phyloP scores from a whole-genome alignment of 176 grass and related monocot species.

The Aegilops sharonensis region DNA sequence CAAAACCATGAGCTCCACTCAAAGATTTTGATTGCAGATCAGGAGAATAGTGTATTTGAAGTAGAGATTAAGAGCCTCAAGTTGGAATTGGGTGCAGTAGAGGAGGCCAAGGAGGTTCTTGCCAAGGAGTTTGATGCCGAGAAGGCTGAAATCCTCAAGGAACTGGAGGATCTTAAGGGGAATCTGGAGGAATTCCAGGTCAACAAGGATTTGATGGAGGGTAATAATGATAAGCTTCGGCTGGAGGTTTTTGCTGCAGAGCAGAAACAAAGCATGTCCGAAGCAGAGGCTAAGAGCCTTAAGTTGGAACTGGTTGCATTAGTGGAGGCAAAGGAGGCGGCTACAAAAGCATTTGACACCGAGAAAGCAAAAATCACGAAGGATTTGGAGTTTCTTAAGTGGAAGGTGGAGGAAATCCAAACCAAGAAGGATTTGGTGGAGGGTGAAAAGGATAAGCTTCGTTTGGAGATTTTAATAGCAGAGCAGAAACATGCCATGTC shows the following conservation, averaged over 20 bases:
- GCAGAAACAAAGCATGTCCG: slow-evolving; percentile 6
- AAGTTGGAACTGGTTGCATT: background rate
- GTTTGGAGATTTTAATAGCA: background rate
- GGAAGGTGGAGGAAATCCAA: background rate
- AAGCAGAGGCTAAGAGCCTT: slow-evolving; percentile 19
- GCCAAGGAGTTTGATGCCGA: background rate
- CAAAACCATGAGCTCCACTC: background rate
- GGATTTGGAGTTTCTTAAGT: slow-evolving; percentile 8
- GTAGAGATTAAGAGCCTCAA: slow-evolving; percentile 11
- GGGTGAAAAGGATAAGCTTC: slow-evolving; percentile 14
- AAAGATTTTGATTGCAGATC: background rate
- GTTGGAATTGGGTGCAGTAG: slow-evolving; percentile 6
- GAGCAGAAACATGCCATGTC: slow-evolving; percentile 17
- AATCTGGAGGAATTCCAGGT: background rate
- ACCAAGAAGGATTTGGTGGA: background rate
- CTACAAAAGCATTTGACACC: background rate
- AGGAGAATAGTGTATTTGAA: slow-evolving; percentile 3
- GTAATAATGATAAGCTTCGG: background rate
- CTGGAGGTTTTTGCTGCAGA: background rate
- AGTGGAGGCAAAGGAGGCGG: slow-evolving; percentile 28
- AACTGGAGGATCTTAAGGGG: background rate
- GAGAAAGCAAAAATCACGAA: background rate
- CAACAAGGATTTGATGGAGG: background rate
- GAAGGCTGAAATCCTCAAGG: background rate
- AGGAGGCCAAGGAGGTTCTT: slow-evolving; percentile 23